Conservation (phyloP, 106 monocot genomes). For the Ottelia alismoides region DNA sequence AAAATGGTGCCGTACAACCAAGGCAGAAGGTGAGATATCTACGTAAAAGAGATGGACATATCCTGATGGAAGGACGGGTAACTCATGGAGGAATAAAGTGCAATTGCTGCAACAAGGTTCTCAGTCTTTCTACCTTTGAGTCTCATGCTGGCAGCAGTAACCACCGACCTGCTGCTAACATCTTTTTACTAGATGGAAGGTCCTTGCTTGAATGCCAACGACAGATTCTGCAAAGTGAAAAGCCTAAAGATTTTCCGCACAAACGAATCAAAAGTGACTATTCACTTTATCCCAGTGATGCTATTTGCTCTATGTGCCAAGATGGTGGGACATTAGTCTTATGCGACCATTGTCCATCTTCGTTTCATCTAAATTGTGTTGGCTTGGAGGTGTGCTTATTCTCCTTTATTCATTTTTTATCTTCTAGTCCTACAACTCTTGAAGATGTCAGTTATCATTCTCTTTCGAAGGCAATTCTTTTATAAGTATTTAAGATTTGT, state of each 20-base stretch:
- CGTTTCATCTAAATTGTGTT: conserved; percentile 38
- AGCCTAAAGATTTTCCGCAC: conserved; percentile 12
- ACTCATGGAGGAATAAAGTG: conserved; percentile 45
- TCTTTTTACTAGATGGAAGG: conserved; percentile 44
- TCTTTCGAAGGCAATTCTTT: too few relatives aligned
- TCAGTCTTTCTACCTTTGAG: conserved; percentile 25
- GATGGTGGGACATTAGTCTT: conserved; percentile 42
- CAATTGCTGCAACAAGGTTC: conserved; percentile 36
- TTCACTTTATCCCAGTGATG: conserved; percentile 23
- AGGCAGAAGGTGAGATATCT: conserved; percentile 39
- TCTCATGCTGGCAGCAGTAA: conserved; percentile 34
- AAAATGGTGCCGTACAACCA: conserved; percentile 31
- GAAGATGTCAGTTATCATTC: too few relatives aligned
- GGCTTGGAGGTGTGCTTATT: conserved; percentile 29
- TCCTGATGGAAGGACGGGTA: conserved; percentile 31
- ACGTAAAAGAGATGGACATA: conserved; percentile 14
- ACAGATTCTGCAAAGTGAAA: conserved; percentile 20
- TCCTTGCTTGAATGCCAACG: conserved; percentile 38
- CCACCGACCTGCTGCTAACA: conserved; percentile 21
- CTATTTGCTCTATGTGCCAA: conserved; percentile 45
- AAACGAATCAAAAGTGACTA: conserved; percentile 21
- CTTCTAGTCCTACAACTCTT: too few relatives aligned
- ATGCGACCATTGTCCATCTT: conserved; percentile 56
- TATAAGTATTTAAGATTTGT: too few relatives aligned
- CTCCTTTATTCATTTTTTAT: neutral